These are phyloP conservation scores for Geranomyces variabilis DNA, from an alignment of 192 early-diverging fungal species.

Conservation along the genomic window DNA sequence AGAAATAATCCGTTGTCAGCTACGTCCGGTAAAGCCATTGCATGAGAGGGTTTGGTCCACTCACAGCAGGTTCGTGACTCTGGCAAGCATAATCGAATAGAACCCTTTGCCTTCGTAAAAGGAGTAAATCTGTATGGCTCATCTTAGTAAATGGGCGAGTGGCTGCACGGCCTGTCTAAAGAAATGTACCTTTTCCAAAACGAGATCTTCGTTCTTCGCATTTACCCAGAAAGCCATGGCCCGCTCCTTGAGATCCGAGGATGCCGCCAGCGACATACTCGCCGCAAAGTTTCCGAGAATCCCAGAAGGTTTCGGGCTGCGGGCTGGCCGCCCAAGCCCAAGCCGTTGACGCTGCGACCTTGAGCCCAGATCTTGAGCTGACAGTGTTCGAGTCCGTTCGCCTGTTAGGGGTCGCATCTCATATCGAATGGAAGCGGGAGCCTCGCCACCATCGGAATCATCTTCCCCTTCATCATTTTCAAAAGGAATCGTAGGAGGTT, in stretches of 20 bases:
- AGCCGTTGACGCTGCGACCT: not conserved
- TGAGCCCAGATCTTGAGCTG: too few species aligned
- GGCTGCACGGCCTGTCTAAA: not conserved
- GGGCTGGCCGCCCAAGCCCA: not conserved
- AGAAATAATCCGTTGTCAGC: not conserved
- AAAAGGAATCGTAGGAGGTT: conserved; percentile 23
- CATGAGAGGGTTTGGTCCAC: conserved; percentile 26
- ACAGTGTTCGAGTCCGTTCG: not conserved
- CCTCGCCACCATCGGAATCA: conserved; percentile 51
- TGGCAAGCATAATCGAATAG: conserved; percentile 76
- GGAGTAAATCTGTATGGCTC: conserved; percentile 63
- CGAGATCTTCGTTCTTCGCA: conserved; percentile 83
- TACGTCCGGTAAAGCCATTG: not conserved
- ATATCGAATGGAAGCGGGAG: conserved; percentile 65
- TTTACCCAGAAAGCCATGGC: conserved; percentile 83
- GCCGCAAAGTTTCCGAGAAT: conserved; percentile 5
- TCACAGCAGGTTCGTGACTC: conserved; percentile 79
- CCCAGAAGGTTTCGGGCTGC: not conserved
- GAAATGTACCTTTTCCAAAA: conserved; percentile 43
- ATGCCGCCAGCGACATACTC: conserved; percentile 4
- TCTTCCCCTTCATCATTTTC: conserved; percentile 35
- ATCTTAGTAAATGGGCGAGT: not conserved
- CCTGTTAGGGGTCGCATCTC: conserved; percentile 49
- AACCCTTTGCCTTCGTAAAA: conserved; percentile 92
- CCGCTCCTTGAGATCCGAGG: conserved; percentile 48